Percentiles rank a stretch among this genome's conserved stretches.
Conservation (phyloP, 148 eudicot species). For the Dianthus caryophyllus region DNA sequence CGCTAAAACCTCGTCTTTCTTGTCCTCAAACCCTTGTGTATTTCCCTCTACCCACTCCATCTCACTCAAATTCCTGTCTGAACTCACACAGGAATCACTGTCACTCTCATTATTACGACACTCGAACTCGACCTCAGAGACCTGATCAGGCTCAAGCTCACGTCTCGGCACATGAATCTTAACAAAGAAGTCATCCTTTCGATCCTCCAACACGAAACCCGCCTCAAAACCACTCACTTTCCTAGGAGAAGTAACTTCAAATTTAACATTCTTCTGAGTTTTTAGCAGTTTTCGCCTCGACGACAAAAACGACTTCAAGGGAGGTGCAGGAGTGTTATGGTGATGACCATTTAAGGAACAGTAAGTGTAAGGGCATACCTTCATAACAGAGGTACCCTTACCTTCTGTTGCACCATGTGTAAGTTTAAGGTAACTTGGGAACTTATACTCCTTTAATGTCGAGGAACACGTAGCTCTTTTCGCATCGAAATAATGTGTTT, state of each 20-base stretch:
- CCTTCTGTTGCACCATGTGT: constrained; percentile 59
- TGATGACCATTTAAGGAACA: constrained; percentile 87
- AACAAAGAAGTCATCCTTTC: constrained; percentile 38
- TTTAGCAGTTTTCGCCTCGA: constrained; percentile 50
- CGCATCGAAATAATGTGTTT: constrained; percentile 37
- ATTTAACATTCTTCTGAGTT: constrained; percentile 37
- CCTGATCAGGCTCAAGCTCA: constrained; percentile 18
- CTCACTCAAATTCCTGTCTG: constrained; percentile 30
- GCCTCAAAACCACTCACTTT: constrained; percentile 24
- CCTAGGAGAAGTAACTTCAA: constrained; percentile 42
- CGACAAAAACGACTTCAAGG: constrained; percentile 61
- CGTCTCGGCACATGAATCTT: constrained; percentile 37
- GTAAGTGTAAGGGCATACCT: constrained; percentile 73
- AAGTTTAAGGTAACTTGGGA: constrained; percentile 56
- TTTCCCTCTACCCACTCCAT: constrained; percentile 68
- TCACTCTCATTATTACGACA: constrained; percentile 12
- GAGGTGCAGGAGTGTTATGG: constrained; percentile 42
- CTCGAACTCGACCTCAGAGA: constrained; percentile 24
- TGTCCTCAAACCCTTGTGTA: constrained; percentile 17
- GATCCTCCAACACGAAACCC: constrained; percentile 1
- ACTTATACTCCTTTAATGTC: constrained; percentile 65
- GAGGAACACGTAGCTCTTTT: constrained; percentile 75
- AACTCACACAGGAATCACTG: no score
- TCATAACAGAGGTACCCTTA: constrained; percentile 58
- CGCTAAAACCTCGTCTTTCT: not conserved